These are phyloP conservation scores for Paraconiothyrium brasiliense DNA, from an alignment of 2,329 filamentous ascomycete genomes.

Conservation along the genomic window DNA sequence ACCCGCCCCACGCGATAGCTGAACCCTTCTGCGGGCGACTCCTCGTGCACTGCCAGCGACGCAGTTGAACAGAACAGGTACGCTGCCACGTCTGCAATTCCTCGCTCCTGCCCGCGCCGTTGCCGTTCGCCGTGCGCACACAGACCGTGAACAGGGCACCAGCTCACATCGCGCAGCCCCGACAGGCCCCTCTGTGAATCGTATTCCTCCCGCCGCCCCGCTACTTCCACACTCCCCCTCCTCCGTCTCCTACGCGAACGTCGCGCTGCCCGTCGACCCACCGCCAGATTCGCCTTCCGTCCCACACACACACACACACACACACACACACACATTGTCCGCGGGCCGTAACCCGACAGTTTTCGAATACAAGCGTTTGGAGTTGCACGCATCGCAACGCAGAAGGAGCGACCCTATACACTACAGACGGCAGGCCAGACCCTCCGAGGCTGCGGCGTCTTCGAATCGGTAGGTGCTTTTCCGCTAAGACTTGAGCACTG, in stretches of 20 bases:
- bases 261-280: conserved; percentile 21
- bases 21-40: not conserved
- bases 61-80: conserved; percentile 12
- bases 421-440: not conserved
- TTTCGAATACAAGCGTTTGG: not conserved
- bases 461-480: not conserved
- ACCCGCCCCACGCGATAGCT: conserved; percentile 29
- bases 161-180: conserved; percentile 23
- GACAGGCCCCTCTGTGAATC: conserved; percentile 23
- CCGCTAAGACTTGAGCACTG: not conserved
- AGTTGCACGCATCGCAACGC: not conserved
- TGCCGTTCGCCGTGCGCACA: conserved; percentile 9
- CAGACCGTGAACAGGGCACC: conserved; percentile 17
- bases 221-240: conserved; percentile 19
- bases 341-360: not conserved
- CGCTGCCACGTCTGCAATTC: conserved; percentile 15
- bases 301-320: not conserved
- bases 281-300: conserved; percentile 16
- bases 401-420: not conserved
- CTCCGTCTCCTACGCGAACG: conserved; percentile 10
- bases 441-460: not conserved
- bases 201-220: conserved; percentile 18
- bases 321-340: not conserved
- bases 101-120: conserved; percentile 8
- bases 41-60: conserved; percentile 8